These are phyloP conservation scores for Colletotrichum agaves DNA, from an alignment of 2,329 filamentous ascomycete species.

Conservation along the genomic window DNA sequence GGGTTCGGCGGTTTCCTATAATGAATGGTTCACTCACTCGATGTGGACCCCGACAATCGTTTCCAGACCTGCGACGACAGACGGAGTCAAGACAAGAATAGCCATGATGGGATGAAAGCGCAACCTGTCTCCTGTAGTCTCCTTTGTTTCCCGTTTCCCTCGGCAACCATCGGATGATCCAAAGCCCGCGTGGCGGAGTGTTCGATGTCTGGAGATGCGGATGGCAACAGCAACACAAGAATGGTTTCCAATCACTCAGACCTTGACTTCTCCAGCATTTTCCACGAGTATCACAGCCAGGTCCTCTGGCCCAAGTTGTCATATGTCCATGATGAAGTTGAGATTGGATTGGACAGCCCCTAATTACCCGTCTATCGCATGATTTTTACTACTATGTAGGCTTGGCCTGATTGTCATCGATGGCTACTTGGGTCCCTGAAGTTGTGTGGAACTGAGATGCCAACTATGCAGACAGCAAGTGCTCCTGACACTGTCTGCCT, in stretches of 20 bases:
- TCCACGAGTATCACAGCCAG: neutral
- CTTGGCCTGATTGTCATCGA: neutral
- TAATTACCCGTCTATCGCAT: neutral
- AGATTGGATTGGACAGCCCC: neutral
- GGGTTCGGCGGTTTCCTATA: conserved; percentile 32
- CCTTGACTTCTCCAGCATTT: neutral
- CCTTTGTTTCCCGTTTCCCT: conserved; percentile 2
- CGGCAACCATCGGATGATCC: conserved; percentile 15
- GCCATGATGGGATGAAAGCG: conserved; percentile 30
- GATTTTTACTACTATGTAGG: neutral
- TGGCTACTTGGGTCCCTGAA: conserved; percentile 2
- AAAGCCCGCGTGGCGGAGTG: neutral
- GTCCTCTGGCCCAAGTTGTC: neutral
- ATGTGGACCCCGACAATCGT: conserved; percentile 13
- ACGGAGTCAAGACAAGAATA: conserved; percentile 28
- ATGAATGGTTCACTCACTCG: conserved; percentile 9
- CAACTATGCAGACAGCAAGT: conserved; percentile 10
- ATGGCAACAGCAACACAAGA: neutral
- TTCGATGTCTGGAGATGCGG: conserved; percentile 7
- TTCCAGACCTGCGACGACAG: conserved; percentile 13
- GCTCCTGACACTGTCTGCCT: conserved; percentile 25
- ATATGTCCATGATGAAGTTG: neutral
- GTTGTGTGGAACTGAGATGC: neutral
- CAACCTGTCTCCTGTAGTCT: neutral
- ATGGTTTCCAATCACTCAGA: neutral